A percentile compares a stretch with the other conserved stretches of the same genome.
These are phyloP conservation scores for Aureobasidium sp. DNA, from an alignment of 2,329 filamentous ascomycete genomes.

Conservation along the genomic window DNA sequence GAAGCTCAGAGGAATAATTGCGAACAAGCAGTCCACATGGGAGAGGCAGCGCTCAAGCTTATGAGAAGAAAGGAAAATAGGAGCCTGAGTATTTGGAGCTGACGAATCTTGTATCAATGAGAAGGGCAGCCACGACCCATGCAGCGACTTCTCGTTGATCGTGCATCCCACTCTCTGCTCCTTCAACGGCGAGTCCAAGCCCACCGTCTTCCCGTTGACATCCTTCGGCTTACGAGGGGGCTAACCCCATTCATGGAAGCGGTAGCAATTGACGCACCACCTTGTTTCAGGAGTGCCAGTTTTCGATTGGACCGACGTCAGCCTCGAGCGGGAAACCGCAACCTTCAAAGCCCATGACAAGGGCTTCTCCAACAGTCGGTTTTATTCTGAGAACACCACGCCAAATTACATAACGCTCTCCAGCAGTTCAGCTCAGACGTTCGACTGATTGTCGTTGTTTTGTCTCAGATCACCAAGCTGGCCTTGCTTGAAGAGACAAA, in stretches of 20 bases:
- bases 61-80: not conserved
- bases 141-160: not conserved
- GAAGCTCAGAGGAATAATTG: not conserved
- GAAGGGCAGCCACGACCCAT: not conserved
- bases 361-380: not conserved
- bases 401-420: not conserved
- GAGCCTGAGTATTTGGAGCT: not conserved
- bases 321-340: not conserved
- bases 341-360: not conserved
- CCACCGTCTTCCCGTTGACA: not conserved
- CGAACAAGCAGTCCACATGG: not conserved
- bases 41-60: not conserved
- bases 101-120: not conserved
- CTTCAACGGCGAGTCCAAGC: not conserved
- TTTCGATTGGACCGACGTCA: slow-evolving; percentile 6
- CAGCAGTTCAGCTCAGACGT: not conserved
- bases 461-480: not conserved
- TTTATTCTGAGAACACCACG: not conserved
- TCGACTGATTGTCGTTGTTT: not conserved
- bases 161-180: not conserved
- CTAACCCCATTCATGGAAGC: not conserved
- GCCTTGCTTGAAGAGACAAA: not conserved
- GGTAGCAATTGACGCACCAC: not conserved
- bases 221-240: not conserved
- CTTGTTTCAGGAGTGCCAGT: not conserved